These are phyloP conservation scores for Phytophthora foliorum DNA, from an alignment of 352 stramenopile genomes.

Conservation along the genomic window DNA sequence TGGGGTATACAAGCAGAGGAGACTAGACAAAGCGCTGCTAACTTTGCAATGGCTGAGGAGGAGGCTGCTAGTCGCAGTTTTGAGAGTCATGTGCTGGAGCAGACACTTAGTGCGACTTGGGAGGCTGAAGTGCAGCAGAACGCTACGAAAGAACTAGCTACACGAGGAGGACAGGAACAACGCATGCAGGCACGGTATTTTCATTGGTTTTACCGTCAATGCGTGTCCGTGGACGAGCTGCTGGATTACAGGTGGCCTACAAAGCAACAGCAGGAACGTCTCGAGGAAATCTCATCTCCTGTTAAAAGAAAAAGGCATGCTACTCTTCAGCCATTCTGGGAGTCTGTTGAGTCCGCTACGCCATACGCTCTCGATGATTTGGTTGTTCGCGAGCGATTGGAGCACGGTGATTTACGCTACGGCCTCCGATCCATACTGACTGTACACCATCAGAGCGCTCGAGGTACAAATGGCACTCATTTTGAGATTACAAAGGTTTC, in stretches of 20 bases:
- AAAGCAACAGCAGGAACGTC: slow-evolving; percentile 34
- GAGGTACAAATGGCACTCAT: slow-evolving; percentile 24
- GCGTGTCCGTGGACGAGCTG: slow-evolving; percentile 63
- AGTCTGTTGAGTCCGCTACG: slow-evolving; percentile 12
- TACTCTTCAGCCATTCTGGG: not conserved
- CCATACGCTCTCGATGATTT: slow-evolving; percentile 66
- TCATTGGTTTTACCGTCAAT: slow-evolving; percentile 71
- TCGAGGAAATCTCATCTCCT: slow-evolving; percentile 13
- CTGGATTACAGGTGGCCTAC: slow-evolving; percentile 64
- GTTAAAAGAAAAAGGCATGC: slow-evolving; percentile 11
- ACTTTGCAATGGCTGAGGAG: slow-evolving; percentile 49
- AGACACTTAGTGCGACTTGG: slow-evolving; percentile 47
- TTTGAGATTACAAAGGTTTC: slow-evolving; percentile 32
- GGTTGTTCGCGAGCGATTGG: slow-evolving; percentile 54
- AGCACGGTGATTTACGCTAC: slow-evolving; percentile 55
- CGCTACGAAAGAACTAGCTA: slow-evolving; percentile 16
- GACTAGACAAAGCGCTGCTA: slow-evolving; percentile 37
- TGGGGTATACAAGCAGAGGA: slow-evolving; percentile 77
- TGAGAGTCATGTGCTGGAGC: slow-evolving; percentile 34
- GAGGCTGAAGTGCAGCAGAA: slow-evolving; percentile 37
- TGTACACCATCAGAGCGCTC: slow-evolving; percentile 53
- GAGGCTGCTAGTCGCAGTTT: slow-evolving; percentile 48
- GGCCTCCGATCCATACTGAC: slow-evolving; percentile 58
- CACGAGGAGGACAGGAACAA: slow-evolving; percentile 45
- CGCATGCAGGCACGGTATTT: slow-evolving; percentile 59